These are phyloP conservation scores for Arabidopsis suecica DNA, from an alignment of 345 rosid genomes.

Conservation along the genomic window DNA sequence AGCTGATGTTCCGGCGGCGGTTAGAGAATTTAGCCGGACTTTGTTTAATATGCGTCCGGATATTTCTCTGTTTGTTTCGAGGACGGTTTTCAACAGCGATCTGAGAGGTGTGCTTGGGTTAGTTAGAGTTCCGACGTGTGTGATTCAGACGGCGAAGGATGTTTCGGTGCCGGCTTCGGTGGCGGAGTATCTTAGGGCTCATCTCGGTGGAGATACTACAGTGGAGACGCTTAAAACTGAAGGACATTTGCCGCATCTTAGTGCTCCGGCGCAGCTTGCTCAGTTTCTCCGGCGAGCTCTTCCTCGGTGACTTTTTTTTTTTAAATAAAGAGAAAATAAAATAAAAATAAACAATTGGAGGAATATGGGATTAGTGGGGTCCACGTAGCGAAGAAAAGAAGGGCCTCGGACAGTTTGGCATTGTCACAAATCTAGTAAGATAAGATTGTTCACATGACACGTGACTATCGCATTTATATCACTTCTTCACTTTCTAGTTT, in stretches of 20 bases:
- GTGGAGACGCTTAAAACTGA: conserved; percentile 70
- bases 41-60: conserved; percentile 92
- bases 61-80: conserved; percentile 64
- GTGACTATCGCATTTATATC: conserved; percentile 37
- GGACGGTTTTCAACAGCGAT: conserved; percentile 74
- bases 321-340: too few species aligned
- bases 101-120: conserved; percentile 71
- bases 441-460: conserved; percentile 56
- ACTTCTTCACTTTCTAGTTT: not conserved
- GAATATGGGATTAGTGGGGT: conserved; percentile 41
- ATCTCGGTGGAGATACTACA: conserved; percentile 72
- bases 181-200: conserved; percentile 62
- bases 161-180: conserved; percentile 70
- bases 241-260: conserved; percentile 88
- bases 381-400: conserved; percentile 47
- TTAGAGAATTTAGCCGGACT: conserved; percentile 83
- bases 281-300: conserved; percentile 72
- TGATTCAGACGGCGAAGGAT: conserved; percentile 74
- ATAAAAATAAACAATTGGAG: not conserved
- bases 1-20: conserved; percentile 81
- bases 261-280: conserved; percentile 70
- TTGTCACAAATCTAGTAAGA: conserved; percentile 43
- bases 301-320: conserved; percentile 47
- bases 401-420: conserved; percentile 40
- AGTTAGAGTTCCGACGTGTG: conserved; percentile 65